Evolutionary conservation across 805 yeast genomes (phyloP), one percentile per base, ranked within the genome.

Genomic region (Yarrowia sp.): DNA sequence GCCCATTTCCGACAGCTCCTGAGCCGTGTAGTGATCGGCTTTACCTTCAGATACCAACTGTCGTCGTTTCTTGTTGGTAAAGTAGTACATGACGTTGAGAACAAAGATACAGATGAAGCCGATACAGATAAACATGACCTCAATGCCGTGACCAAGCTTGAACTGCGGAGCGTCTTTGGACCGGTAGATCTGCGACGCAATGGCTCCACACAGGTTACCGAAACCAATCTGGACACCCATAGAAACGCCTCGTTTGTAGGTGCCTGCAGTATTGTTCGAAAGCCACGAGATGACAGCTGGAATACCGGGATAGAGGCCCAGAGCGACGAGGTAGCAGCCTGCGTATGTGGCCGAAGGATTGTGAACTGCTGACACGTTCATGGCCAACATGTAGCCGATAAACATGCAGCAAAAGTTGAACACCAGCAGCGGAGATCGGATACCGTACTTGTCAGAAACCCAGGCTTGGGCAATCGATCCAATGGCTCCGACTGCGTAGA

Each of bases 141-240:
- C 76, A 38, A 85, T 79, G 43, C 81, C 75, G 69, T 84, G 78
- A 40, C 89, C 90, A 42, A 84, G 83, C 40, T 72, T 78, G 73
- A 82, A 86, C n/a, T 78, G 76, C 33, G 90, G 90, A 24, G 87
- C 79, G 70, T 86, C 88, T 39, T 75, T 72, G 38, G 83, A 72
- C 65, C 86, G 79, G 76, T 85, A 86, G 36, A 85, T 77, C 70
- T 80, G 85, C 6, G 87, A 74, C 20, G 88, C 77, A 68, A 86
- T 81, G 70, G 86, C 86, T 71, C 89, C 89, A 63, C 89, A 89
- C 71, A 85, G 84, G 75, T 86, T 86, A 69, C 89, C 89, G 72
- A 86, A 84, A 0, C 89, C 89, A 72, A 86, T 82, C 70, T 85
- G 85, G 76, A 83, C 77, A 2, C 85, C 85, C 46, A 85, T 80